Conservation (phyloP, 352 stramenopile genomes). For the Aphanomyces astaci region DNA sequence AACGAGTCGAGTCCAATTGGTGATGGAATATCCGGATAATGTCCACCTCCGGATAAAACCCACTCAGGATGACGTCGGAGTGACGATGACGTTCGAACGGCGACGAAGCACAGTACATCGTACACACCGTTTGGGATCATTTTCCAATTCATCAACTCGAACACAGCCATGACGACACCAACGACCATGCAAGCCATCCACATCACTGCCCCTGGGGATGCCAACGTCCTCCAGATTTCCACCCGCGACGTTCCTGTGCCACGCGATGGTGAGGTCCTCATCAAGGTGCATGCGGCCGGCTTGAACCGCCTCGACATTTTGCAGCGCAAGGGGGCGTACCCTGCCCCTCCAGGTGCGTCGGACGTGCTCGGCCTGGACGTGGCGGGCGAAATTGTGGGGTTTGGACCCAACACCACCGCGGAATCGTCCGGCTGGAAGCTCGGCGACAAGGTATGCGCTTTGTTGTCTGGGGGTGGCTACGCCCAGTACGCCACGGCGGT, state of each 20-base stretch:
- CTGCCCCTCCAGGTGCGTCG: conserved; percentile 26
- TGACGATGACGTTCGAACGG: no score
- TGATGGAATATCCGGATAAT: not conserved
- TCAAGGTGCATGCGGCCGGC: conserved; percentile 27
- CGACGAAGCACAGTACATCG: no score
- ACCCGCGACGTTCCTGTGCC: conserved; percentile 19
- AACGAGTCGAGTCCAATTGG: not conserved
- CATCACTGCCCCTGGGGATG: conserved; percentile 13
- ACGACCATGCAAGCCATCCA: conserved; percentile 18
- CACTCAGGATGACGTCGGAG: not conserved
- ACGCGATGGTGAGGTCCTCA: conserved; percentile 24
- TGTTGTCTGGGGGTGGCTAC: conserved; percentile 32
- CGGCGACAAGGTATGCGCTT: conserved; percentile 32
- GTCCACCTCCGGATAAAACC: not conserved
- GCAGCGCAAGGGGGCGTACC: conserved; percentile 31
- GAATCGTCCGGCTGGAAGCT: conserved; percentile 21
- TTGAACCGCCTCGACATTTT: conserved; percentile 29
- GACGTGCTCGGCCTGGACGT: conserved; percentile 33
- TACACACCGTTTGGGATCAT: no score
- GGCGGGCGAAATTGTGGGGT: conserved; percentile 28
- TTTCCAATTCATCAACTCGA: not conserved
- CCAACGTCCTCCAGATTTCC: conserved; percentile 21
- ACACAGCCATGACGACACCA: not conserved
- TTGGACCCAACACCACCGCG: not conserved
- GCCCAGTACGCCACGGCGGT: conserved; percentile 28